Evolutionary conservation across 768 basidiomycete genomes (phyloP).

Genomic region (Pseudohyphozyma bogoriensis): DNA sequence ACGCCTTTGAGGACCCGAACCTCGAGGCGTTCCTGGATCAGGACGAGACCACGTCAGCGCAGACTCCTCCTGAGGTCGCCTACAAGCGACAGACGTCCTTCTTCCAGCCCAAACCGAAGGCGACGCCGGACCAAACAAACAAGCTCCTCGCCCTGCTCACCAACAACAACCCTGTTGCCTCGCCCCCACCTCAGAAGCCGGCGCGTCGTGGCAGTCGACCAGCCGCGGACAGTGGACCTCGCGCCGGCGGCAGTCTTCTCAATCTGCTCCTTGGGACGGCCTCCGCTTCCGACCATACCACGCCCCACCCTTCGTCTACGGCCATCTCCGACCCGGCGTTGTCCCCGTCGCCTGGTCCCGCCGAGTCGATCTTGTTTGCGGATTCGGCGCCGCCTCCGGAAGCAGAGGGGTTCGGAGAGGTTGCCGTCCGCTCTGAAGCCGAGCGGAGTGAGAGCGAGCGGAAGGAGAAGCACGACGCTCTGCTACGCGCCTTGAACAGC

Average conservation of each 20-base stretch:
- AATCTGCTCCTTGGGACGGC: not conserved
- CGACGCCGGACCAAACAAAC: constrained; percentile 2
- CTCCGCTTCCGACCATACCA: too few relatives aligned
- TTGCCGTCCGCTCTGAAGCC: not conserved
- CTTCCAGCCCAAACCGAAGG: constrained; percentile 20
- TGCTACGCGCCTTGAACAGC: constrained; percentile 12
- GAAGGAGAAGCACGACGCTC: constrained; percentile 21
- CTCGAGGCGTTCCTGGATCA: not conserved
- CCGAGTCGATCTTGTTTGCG: constrained; percentile 2
- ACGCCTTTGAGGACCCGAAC: not conserved
- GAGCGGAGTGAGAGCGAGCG: constrained; percentile 8
- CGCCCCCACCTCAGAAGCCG: constrained; percentile 1
- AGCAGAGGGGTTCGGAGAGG: not conserved
- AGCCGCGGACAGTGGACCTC: not conserved
- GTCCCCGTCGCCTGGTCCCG: not conserved
- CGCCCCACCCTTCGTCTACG: not conserved
- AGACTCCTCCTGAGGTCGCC: constrained; percentile 18
- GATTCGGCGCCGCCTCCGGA: constrained; percentile 8
- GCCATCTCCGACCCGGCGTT: not conserved
- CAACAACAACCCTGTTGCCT: constrained; percentile 1
- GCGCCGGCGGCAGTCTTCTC: constrained; percentile 6
- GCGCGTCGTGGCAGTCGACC: not conserved
- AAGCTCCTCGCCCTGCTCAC: constrained; percentile 18
- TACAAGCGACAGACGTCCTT: constrained; percentile 25
- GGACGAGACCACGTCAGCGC: not conserved